These are phyloP conservation scores for Tricladium varicosporioides DNA, from an alignment of 2,329 filamentous ascomycete species.

Conservation along the genomic window DNA sequence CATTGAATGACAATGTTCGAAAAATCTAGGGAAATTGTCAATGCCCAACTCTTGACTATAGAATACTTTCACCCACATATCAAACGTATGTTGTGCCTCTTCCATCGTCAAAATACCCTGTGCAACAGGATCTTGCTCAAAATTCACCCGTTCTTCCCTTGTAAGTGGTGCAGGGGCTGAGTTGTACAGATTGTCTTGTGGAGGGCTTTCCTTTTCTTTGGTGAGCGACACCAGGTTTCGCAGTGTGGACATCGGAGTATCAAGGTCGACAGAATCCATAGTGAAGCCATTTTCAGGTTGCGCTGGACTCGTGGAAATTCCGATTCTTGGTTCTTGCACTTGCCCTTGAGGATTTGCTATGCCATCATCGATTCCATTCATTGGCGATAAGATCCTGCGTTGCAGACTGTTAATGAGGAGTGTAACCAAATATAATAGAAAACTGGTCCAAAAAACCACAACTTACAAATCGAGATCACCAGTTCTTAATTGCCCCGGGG, in stretches of 20 bases:
- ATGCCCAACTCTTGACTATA: not conserved
- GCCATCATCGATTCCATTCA: not conserved
- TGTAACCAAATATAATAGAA: too few species aligned
- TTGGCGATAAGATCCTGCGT: not conserved
- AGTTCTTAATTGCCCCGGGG: not conserved
- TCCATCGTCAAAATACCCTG: slow-evolving; percentile 7
- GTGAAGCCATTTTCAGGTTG: slow-evolving; percentile 6
- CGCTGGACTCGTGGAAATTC: not conserved
- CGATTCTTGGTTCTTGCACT: not conserved
- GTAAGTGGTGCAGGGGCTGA: not conserved
- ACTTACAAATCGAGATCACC: not conserved
- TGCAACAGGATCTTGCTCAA: slow-evolving; percentile 7
- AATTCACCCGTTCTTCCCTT: not conserved
- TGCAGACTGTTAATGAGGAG: too few species aligned
- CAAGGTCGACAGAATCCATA: slow-evolving; percentile 22
- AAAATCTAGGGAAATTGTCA: slow-evolving; percentile 19
- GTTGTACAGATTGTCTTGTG: not conserved
- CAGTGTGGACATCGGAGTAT: slow-evolving; percentile 24
- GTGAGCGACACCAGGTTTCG: slow-evolving; percentile 19
- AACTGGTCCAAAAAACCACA: not conserved
- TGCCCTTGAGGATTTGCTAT: not conserved
- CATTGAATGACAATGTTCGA: slow-evolving; percentile 22
- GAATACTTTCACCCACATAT: slow-evolving; percentile 2
- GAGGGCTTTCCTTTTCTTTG: slow-evolving; percentile 5
- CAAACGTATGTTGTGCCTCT: slow-evolving; percentile 4